Base-by-base conservation (phyloP, 129 eudicot genomes). In the Mikania micrantha region DNA sequence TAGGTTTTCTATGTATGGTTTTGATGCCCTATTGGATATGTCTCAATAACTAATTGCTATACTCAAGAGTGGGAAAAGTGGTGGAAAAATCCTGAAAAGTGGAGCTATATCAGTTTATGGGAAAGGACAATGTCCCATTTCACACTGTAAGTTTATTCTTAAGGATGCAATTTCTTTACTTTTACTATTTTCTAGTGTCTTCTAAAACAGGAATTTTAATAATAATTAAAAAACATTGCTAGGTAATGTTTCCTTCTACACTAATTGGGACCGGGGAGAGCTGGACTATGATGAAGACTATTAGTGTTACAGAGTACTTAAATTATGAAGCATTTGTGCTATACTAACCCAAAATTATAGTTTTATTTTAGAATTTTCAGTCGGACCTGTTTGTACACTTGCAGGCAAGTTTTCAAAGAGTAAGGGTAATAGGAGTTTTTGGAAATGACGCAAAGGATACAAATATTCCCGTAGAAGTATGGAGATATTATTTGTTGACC, bases 1-100 rank as follows among this genome's bases (percentile, higher is more conserved):
- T 68, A 94, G 99, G 99, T 94, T 39, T 89, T 94, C 78, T 94
- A 94, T 80, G 99, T 94, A 19, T 94, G 99, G 99, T n/a, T 94
- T 86, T 78, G 96, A 94, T 64, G 99, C 99, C 99, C 99, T 38
- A 86, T 94, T 68, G 99, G 99, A 48, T 94, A 94, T 74, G 90
- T 89, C 21, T 94, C 99, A 66, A 94, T 94, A 69, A 94, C 99
- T 27, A 69, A 86, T 40, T 89, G 96, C 77, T 88, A 89, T 79
- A 89, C 99, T 4, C 67, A 84, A 24, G 90, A 94, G 54, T 94
- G 99, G 99, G 99, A 94, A 70, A 86, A 89, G 71, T 94, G 99
- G 99, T 94, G 99, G 99, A 94, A 94, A 76, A 89, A 94, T 80
- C 99, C 99, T 70, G 96, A 94, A 58, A 76, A 89, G 97, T 94